Base-by-base conservation (phyloP, 2,329 filamentous ascomycete species). In the Lachnellula arida region DNA sequence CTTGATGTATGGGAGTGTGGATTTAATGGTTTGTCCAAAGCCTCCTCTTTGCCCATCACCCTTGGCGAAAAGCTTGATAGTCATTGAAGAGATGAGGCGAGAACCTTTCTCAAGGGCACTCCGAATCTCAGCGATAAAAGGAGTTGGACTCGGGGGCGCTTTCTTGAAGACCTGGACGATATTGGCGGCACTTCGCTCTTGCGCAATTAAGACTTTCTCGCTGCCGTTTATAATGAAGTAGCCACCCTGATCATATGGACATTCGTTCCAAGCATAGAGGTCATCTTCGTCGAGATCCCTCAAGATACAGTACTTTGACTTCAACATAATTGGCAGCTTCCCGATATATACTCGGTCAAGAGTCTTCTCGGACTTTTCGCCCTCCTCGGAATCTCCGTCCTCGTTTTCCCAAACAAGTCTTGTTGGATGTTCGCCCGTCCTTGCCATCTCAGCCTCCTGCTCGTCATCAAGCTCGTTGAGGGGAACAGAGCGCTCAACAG, bases 131-230 rank as follows among this genome's bases (percentile, higher is more conserved):
- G 94, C 95, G 23, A 93, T 88, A 72, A 94, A 96, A 1, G 91
- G 92, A 60, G 91, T 96, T 9, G 91, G 89, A 63, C 90, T 93
- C n/a, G 91, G 91, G 65, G 87, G 83, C 0, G 93, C 91, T 77
- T 99, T 99, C 76, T 96, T 93, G 83, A 99, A 99, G 28, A 99
- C 93, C 74, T 99, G 94, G 5, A 99, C 94, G 57, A 97, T 99
- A 70, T 99, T 99, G 69, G 93, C 94, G 42, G 94, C 94, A 70
- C 92, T 97, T 60, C 94, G 88, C 74, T 99, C 94, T 72, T 99
- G 94, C 1, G 94, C 94, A 67, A 99, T 99, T 65, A 99, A 77
- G 22, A 99, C 94, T 79, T 99, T 99, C 71, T 99, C 94, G 73
- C 90, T 96, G 44, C 94, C 94, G 75, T 99, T 99, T 80, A 99